Conservation (phyloP, 305 asterid genomes). For the Ajuga reptans region DNA sequence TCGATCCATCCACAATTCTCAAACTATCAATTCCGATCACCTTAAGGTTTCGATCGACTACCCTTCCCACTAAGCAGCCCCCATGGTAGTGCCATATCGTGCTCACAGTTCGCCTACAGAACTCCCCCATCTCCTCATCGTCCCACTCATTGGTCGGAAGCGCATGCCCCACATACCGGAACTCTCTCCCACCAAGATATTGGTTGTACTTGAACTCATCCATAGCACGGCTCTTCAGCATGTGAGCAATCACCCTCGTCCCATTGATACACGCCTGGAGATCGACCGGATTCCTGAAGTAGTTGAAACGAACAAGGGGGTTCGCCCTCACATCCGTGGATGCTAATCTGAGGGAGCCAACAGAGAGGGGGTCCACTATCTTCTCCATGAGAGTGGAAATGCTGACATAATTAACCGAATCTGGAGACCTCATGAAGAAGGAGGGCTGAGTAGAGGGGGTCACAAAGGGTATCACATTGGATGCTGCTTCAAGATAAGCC, state of each 20-base stretch:
- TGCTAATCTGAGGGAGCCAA: conserved; percentile 61
- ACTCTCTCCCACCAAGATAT: conserved; percentile 54
- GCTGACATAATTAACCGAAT: conserved; percentile 45
- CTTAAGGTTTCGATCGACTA: conserved; percentile 53
- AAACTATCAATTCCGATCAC: conserved; percentile 54
- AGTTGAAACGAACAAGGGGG: conserved; percentile 69
- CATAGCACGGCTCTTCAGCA: conserved; percentile 56
- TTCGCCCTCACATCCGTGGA: conserved; percentile 60
- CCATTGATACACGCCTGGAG: conserved; percentile 67
- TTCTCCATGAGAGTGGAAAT: conserved; percentile 89
- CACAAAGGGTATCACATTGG: conserved; percentile 60
- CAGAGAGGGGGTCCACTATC: conserved; percentile 61
- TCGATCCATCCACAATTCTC: conserved; percentile 79
- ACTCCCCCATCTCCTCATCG: conserved; percentile 50
- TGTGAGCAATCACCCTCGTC: conserved; percentile 47
- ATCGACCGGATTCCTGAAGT: conserved; percentile 52
- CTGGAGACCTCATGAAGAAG: conserved; percentile 36
- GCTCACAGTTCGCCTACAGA: conserved; percentile 69
- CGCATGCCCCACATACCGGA: conserved; percentile 57
- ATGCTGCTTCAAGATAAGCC: conserved; percentile 78
- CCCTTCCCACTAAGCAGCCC: conserved; percentile 74
- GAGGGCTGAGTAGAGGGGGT: conserved; percentile 53
- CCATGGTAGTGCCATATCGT: conserved; percentile 98
- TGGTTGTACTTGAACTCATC: conserved; percentile 50
- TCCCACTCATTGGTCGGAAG: conserved; percentile 49